Percentiles rank a stretch among this genome's conserved stretches.
phyloP scores from a whole-genome alignment of 306 rosid species.

The Cajanus cajan region DNA sequence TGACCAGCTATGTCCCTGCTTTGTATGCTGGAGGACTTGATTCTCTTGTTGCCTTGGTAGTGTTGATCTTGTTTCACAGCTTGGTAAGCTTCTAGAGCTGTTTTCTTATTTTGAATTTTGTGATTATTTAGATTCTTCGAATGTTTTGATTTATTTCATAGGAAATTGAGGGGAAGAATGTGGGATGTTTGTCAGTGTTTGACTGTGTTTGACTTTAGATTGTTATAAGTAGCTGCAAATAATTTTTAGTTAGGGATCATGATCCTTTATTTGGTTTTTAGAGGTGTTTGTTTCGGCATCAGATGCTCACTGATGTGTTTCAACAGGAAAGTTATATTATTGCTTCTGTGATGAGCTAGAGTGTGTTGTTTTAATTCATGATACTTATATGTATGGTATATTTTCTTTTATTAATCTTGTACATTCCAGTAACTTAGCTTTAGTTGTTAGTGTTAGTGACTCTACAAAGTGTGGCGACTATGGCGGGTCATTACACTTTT shows the following conservation, averaged over 20 bases:
- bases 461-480: too few species aligned
- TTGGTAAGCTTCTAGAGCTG: conserved; percentile 58
- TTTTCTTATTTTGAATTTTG: neutral
- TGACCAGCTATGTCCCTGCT: conserved; percentile 88
- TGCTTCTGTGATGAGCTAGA: neutral
- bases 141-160: neutral
- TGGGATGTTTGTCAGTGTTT: neutral
- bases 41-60: conserved; percentile 56
- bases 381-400: too few species aligned
- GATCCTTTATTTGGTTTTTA: conserved; percentile 18
- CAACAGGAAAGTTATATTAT: too few species aligned
- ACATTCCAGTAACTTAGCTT: too few species aligned
- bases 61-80: conserved; percentile 85
- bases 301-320: too few species aligned
- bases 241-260: conserved; percentile 6
- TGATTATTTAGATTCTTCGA: neutral
- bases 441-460: too few species aligned
- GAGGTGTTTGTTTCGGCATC: too few species aligned
- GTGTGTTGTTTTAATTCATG: neutral
- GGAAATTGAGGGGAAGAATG: neutral
- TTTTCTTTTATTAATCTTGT: too few species aligned
- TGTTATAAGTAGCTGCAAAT: neutral
- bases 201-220: conserved; percentile 18
- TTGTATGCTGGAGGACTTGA: conserved; percentile 69
- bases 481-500: too few species aligned